Conservation (phyloP, 495 filamentous ascomycete genomes). For the Neurospora sp. region DNA sequence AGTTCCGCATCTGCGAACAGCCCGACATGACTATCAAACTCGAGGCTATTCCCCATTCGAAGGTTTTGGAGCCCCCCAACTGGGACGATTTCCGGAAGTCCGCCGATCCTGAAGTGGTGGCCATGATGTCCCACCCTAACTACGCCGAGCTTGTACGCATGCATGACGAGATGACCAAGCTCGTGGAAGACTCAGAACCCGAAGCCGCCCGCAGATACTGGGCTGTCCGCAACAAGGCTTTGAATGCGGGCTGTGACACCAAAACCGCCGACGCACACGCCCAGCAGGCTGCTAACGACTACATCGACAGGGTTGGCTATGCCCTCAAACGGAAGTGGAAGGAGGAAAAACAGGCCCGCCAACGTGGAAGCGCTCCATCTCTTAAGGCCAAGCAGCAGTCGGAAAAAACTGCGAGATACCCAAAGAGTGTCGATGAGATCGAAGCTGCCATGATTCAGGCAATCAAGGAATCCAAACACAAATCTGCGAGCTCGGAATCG, state of each 20-base stretch:
- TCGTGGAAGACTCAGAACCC: background rate
- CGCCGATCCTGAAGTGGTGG: conserved; percentile 10
- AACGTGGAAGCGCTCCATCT: background rate
- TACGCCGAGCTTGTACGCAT: conserved; percentile 1
- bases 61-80: background rate
- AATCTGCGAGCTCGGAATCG: background rate
- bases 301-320: background rate
- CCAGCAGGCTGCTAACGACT: background rate
- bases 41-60: background rate
- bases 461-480: background rate
- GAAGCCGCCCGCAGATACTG: background rate
- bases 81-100: background rate
- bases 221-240: background rate
- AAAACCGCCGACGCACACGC: background rate
- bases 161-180: background rate
- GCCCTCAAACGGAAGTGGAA: background rate
- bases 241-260: background rate
- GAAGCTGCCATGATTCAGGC: background rate
- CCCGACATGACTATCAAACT: conserved; percentile 9
- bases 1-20: conserved; percentile 7
- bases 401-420: background rate
- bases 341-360: background rate
- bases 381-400: background rate
- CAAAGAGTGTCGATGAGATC: background rate
- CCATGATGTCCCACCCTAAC: conserved; percentile 5